Conservation (phyloP, 306 rosid genomes). For the Fagus crenata region DNA sequence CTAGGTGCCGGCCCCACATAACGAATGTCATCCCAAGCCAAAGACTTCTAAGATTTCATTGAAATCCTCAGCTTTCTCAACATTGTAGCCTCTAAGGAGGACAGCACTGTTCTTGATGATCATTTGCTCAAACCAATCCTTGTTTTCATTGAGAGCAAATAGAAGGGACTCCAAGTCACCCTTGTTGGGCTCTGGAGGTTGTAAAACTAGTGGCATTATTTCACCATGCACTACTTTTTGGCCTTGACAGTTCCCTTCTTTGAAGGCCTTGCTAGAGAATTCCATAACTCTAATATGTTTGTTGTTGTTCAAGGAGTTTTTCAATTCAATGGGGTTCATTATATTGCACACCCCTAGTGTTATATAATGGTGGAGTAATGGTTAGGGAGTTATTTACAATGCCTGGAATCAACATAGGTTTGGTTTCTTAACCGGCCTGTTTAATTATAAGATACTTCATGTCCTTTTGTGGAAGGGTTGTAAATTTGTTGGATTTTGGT, state of each 20-base stretch:
- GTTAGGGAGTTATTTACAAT: slow-evolving; percentile 27
- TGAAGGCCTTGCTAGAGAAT: slow-evolving; percentile 53
- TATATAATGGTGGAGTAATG: not conserved
- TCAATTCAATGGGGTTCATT: not conserved
- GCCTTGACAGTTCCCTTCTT: slow-evolving; percentile 70
- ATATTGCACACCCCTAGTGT: not conserved
- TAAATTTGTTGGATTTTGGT: not conserved
- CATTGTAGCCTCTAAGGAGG: slow-evolving; percentile 65
- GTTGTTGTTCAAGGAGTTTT: slow-evolving; percentile 12
- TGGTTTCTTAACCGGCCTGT: not conserved
- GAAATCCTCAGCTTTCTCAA: slow-evolving; percentile 57
- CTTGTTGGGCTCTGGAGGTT: slow-evolving; percentile 45
- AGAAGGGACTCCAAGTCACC: slow-evolving; percentile 48
- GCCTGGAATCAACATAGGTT: not conserved
- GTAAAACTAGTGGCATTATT: slow-evolving; percentile 63
- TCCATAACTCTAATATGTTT: slow-evolving; percentile 38
- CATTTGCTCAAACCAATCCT: slow-evolving; percentile 74
- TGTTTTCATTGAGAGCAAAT: slow-evolving; percentile 42
- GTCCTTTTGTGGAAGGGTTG: not conserved
- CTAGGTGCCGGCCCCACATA: slow-evolving; percentile 88
- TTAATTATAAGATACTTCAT: not conserved
- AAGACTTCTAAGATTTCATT: slow-evolving; percentile 60
- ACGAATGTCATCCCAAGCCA: slow-evolving; percentile 76
- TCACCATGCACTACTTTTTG: slow-evolving; percentile 75
- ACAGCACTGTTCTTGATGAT: slow-evolving; percentile 69